phyloP scores from a whole-genome alignment of 345 rosid genomes.

The Eucalyptus coolabah region DNA sequence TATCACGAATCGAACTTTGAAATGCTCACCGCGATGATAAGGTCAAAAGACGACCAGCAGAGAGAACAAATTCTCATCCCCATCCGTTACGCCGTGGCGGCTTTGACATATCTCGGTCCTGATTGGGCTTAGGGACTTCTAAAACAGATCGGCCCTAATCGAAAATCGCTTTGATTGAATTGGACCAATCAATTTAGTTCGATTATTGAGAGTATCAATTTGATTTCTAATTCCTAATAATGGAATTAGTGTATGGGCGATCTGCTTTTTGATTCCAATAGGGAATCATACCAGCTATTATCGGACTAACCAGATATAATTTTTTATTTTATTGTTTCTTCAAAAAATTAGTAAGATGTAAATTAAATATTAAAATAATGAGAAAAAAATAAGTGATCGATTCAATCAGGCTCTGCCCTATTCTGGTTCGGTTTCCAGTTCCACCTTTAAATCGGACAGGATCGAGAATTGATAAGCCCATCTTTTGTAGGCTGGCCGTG shows the following conservation, averaged over 20 bases:
- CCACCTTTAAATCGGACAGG: too few relatives aligned
- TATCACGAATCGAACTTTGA: background rate
- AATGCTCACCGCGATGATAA: background rate
- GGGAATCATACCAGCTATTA: too few relatives aligned
- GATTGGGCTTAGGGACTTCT: too few relatives aligned
- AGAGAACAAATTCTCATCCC: background rate
- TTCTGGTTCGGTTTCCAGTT: too few relatives aligned
- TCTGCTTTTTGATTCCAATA: rapidly evolving
- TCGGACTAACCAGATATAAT: too few relatives aligned
- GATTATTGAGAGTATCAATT: rapidly evolving
- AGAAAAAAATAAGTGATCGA: rapidly evolving
- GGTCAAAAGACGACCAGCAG: background rate
- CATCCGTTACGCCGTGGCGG: background rate
- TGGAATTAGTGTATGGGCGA: rapidly evolving
- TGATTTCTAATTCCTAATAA: rapidly evolving
- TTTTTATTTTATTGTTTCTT: too few relatives aligned
- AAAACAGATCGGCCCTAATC: rapidly evolving
- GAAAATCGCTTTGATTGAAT: rapidly evolving
- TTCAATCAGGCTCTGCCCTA: too few relatives aligned
- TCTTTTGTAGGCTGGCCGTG: background rate
- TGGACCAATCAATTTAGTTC: too few relatives aligned
- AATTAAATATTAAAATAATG: too few relatives aligned
- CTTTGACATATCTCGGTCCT: background rate
- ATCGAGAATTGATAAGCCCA: too few relatives aligned
- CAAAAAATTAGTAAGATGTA: too few relatives aligned